A percentile compares a stretch with the other conserved stretches of the same genome.
phyloP scores from a whole-genome alignment of 2,329 filamentous ascomycete genomes.

The Atkinsonella hypoxylon region DNA sequence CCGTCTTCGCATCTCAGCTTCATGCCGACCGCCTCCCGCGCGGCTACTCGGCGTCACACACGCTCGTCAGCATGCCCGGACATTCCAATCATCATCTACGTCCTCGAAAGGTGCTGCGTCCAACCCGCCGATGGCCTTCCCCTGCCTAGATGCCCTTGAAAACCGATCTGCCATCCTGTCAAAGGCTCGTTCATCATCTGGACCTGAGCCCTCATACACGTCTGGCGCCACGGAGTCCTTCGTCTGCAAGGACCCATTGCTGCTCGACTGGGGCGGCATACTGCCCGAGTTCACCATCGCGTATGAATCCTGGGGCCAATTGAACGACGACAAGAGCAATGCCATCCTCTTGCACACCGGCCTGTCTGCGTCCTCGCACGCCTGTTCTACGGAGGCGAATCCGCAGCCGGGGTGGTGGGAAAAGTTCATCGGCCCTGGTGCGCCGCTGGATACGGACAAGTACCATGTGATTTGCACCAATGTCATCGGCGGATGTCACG shows the following conservation, averaged over 20 bases:
- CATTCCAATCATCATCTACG: constrained; percentile 5
- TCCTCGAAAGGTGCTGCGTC: constrained; percentile 34
- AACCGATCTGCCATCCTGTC: constrained; percentile 59
- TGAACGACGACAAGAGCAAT: constrained; percentile 75
- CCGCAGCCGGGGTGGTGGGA: constrained; percentile 96
- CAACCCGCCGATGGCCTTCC: constrained; percentile 80
- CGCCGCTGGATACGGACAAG: constrained; percentile 76
- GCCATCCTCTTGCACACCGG: constrained; percentile 89
- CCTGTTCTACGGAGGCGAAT: constrained; percentile 80
- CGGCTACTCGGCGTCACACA: constrained; percentile 2
- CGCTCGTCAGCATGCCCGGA: not conserved
- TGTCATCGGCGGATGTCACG: constrained; percentile 90
- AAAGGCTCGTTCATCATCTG: constrained; percentile 46
- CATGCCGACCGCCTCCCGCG: not conserved
- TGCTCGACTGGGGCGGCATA: constrained; percentile 93
- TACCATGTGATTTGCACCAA: constrained; percentile 96
- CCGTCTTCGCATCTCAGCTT: constrained; percentile 4
- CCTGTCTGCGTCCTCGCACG: constrained; percentile 92
- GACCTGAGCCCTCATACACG: constrained; percentile 90
- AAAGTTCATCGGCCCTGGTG: constrained; percentile 85
- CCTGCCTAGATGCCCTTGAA: constrained; percentile 78
- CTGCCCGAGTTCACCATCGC: constrained; percentile 80
- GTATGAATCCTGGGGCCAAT: constrained; percentile 81
- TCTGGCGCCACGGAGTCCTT: constrained; percentile 73
- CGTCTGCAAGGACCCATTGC: constrained; percentile 59